These are phyloP conservation scores for Tricholomella constricta DNA, from an alignment of 768 basidiomycete genomes.

Conservation along the genomic window DNA sequence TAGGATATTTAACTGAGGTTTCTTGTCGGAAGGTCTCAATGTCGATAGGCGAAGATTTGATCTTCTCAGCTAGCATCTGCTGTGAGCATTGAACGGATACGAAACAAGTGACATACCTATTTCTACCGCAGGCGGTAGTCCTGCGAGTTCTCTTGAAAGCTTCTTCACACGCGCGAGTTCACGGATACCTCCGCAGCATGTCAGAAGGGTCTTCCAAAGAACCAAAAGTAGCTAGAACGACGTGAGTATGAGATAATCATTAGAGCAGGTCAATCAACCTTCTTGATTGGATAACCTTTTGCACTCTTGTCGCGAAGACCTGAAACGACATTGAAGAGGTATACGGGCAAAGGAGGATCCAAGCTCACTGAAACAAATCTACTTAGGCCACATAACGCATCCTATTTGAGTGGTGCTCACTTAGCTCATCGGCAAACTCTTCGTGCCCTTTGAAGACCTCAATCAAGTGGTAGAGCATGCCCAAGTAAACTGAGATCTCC, in stretches of 20 bases:
- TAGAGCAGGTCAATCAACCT: conserved; percentile 50
- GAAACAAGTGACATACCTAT: conserved; percentile 28
- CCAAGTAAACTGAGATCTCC: conserved; percentile 91
- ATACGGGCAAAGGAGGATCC: conserved; percentile 92
- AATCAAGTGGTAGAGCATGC: conserved; percentile 93
- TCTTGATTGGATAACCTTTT: conserved; percentile 96
- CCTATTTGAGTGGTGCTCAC: conserved; percentile 49
- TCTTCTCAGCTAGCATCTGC: conserved; percentile 49
- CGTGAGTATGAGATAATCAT: conserved; percentile 12
- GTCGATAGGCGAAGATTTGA: conserved; percentile 91
- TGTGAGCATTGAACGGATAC: background rate
- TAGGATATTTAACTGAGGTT: conserved; percentile 94
- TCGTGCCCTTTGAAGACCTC: conserved; percentile 94
- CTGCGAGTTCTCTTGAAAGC: conserved; percentile 82
- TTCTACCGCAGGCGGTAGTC: conserved; percentile 61
- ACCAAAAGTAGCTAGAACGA: conserved; percentile 77
- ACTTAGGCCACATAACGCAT: conserved; percentile 2
- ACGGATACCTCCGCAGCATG: conserved; percentile 90
- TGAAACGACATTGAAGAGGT: conserved; percentile 89
- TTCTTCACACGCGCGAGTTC: conserved; percentile 84
- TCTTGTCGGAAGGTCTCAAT: conserved; percentile 89
- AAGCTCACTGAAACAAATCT: conserved; percentile 71
- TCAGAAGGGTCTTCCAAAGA: conserved; percentile 91
- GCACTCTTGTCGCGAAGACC: conserved; percentile 90
- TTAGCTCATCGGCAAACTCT: conserved; percentile 94